Conservation (phyloP, 2,329 filamentous ascomycete species). For the Fusarium sp. region DNA sequence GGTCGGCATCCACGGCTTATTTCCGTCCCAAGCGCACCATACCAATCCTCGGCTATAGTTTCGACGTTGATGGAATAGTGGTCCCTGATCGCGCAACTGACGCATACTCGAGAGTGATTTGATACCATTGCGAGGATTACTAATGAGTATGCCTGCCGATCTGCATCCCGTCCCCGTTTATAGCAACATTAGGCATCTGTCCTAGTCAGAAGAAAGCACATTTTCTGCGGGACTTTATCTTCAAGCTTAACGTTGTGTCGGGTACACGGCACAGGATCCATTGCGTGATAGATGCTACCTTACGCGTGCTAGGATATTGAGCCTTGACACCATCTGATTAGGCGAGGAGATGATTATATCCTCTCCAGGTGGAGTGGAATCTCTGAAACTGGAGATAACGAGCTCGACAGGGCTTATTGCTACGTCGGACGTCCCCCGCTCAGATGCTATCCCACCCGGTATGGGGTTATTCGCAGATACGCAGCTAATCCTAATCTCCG, state of each 20-base stretch:
- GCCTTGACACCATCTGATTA: not conserved
- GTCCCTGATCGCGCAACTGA: slow-evolving; percentile 2
- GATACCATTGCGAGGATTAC: not conserved
- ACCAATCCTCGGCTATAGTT: not conserved
- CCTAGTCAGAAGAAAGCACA: not conserved
- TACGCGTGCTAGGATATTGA: not conserved
- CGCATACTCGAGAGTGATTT: not conserved
- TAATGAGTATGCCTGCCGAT: not conserved
- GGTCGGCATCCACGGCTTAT: not conserved
- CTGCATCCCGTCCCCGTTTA: not conserved
- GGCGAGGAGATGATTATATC: not conserved
- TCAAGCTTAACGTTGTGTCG: not conserved
- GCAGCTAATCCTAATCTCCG: not conserved
- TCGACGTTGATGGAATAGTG: slow-evolving; percentile 5
- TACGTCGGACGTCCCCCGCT: not conserved
- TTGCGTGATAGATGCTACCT: slow-evolving; percentile 5
- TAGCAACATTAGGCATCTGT: not conserved
- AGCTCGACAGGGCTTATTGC: not conserved
- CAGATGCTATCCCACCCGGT: not conserved
- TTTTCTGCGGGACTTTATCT: not conserved
- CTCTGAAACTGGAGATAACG: not conserved
- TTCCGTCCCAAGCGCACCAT: not conserved
- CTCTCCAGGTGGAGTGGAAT: not conserved
- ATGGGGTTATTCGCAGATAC: not conserved
- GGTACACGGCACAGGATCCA: not conserved